Base-by-base conservation (phyloP, 331 rosid genomes). In the Stylosanthes scabra region DNA sequence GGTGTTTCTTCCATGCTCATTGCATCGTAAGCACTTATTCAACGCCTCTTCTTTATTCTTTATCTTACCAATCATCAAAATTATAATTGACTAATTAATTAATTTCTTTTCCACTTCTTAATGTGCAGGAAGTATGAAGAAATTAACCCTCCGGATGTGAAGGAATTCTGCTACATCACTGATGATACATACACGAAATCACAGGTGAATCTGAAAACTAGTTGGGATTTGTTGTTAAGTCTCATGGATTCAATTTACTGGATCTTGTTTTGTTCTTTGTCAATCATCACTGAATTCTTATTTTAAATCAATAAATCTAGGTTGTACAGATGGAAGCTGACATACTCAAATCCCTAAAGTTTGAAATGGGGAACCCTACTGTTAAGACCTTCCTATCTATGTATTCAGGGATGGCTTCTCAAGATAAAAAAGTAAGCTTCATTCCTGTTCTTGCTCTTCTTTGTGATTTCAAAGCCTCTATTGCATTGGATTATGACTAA, bases 331-430 rank as follows among this genome's bases (percentile, higher is more conserved):
- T 90, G 97, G 99, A 91, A 69, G 92, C 93, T 76, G 92, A 87
- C 0, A 66, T 94, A 41, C 96, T 94, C 11, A 83, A 84, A 37
- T 66, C 84, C 5, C 75, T 94, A 3, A 85, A 77, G 11, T 94
- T 94, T 84, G 99, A 90, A 80, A 76, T 94, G 88, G 97, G 99
- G 0, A 87, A 50, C 66, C 99, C 99, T 3, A 90, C 89, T 13
- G 78, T 70, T 12, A 72, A 64, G 76, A 84, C 93, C 2, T 94
- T 91, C 74, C 63, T 91, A 41, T 84, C 92, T 77, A 82, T 81
- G 27, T 83, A 84, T 80, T 37, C 59, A 11, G 66, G 14, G 47
- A 15, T 75, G 86, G 86, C 84, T 56, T 80, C 66, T 62, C 83
- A 62, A 12, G 74, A 68, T 10, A 66, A 56, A 42, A 87, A 85